Base-by-base conservation (phyloP, 2,329 filamentous ascomycete species). In the Verticillium klebahnii region DNA sequence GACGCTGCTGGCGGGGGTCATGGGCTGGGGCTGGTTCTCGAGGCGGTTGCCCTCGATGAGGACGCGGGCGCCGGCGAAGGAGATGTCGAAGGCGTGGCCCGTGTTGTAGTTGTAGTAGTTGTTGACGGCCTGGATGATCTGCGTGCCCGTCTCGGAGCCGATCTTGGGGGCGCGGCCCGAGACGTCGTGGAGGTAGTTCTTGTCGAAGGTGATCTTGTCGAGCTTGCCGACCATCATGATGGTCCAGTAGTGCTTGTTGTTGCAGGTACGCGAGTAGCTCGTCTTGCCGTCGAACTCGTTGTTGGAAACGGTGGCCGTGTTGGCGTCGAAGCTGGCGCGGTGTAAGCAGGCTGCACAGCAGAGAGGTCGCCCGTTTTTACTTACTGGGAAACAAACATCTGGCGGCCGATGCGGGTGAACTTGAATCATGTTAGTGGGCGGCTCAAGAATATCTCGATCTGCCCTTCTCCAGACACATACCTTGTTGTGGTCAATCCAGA, bases 221-320 rank as follows among this genome's bases (percentile, higher is more conserved):
- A 68, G 69, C 11, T 72, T 71, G 11, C 75, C 78, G 45, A 71
- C 69, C 64, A 80, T 72, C 60, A 79, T 74, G 59, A 79, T 70
- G 4, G 70, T 72, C 80, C 79, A 82, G 72, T 82, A 82, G 66
- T 80, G 78, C 55, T 82, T 71, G 29, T 70, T 71, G 61, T 82
- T 76, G 65, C 79, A 82, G 31, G 71, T 72, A 11, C 77, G 73
- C 1, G 78, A 80, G 68, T 74, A 78, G 29, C 66, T 69, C 0
- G 79, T 79, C 1, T 65, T 63, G 6, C 80, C 79, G 60, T 82
- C 73, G 62, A 82, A 75, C 40, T 78, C 76, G 66, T 72, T 77
- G 73, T 82, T 81, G 11, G 77, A 78, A 57, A 82, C 72, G 1
- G 80, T 80, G 1, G 80, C 73, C 57, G 73, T 73, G 19, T 73